A percentile compares a stretch with the other conserved stretches of the same genome.
Conservation (phyloP, 202 grass and related monocot species). For the Elaeis oleifera region DNA sequence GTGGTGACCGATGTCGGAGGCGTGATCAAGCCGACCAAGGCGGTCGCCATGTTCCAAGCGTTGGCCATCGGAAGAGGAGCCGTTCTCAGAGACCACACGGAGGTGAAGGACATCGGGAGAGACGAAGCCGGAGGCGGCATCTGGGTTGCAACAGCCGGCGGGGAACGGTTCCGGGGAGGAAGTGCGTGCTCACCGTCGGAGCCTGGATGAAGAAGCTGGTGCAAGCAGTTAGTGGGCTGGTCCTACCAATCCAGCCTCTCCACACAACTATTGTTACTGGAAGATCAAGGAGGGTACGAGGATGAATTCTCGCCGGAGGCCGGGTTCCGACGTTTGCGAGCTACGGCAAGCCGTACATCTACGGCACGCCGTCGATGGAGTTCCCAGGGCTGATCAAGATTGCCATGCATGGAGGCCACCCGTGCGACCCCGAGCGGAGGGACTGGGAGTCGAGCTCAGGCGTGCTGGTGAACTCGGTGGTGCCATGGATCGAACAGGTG, state of each 20-base stretch:
- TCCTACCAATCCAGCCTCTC: slow-evolving; percentile 1
- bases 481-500: slow-evolving; percentile 2
- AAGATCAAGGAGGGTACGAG: slow-evolving; percentile 8
- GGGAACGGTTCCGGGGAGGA: too few species aligned
- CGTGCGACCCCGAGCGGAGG: slow-evolving; percentile 1
- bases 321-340: slow-evolving; percentile 10
- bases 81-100: background rate
- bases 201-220: background rate
- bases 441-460: slow-evolving; percentile 7
- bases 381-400: slow-evolving; percentile 15
- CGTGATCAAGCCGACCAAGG: slow-evolving; percentile 13
- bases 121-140: too few species aligned
- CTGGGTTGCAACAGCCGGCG: too few species aligned
- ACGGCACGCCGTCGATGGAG: slow-evolving; percentile 13
- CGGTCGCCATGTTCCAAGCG: slow-evolving; percentile 12
- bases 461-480: slow-evolving; percentile 1
- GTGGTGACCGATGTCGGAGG: background rate
- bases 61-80: slow-evolving; percentile 1
- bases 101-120: background rate
- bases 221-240: background rate
- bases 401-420: slow-evolving; percentile 6
- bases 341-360: slow-evolving; percentile 13
- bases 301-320: background rate
- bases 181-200: too few species aligned
- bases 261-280: slow-evolving; percentile 16